Evolutionary conservation across 768 basidiomycete species (phyloP), one percentile per base, ranked within the genome.

Genomic region (Atractiella rhizophila): DNA sequence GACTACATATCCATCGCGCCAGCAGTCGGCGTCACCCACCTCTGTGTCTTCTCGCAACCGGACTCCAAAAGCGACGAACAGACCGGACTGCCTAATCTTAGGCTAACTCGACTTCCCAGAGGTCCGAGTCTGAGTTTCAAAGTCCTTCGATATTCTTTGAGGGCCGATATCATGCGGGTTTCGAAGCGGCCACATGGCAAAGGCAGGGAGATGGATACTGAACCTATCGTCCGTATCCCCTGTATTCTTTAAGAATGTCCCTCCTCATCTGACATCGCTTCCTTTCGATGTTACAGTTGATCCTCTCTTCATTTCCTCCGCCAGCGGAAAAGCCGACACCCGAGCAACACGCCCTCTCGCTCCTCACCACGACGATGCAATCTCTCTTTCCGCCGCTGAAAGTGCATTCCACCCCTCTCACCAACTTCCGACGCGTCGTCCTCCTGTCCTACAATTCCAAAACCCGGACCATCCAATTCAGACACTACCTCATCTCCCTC

Each of bases 341-440:
- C 18, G 7, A 23, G 35, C 9, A 2, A 76, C 81, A 2, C 71
- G 74, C 2, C 83, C 96, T 56, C 66, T 94, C 80, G 28, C 74
- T 96, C 43, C 68, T 96, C 54, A 76, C 85, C 68, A 91, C 91
- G 59, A 71, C 83, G 44, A 91, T 98, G 62, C 91, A 96, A 58
- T 75, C 80, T 24, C 64, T 98, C 45, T 98, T 94, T 62, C 91
- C 91, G 4, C 76, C 91, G 0, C 78, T 98, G 35, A 57, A 61
- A 37, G 62, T 64, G 30, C 62, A 64, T 40, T 59, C 59, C 42
- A 65, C 83, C 56, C 68, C 71, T 18, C 71, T 82, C 37, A 76
- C 86, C 39, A 77, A 81, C 25, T 86, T 86, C 4, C 79, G 91
- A 25, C 73, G 91, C 51, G 76, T 98, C 41, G 81, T 96, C 26